phyloP scores from a whole-genome alignment of 2,329 filamentous ascomycete genomes.

The Epichloe festucae region DNA sequence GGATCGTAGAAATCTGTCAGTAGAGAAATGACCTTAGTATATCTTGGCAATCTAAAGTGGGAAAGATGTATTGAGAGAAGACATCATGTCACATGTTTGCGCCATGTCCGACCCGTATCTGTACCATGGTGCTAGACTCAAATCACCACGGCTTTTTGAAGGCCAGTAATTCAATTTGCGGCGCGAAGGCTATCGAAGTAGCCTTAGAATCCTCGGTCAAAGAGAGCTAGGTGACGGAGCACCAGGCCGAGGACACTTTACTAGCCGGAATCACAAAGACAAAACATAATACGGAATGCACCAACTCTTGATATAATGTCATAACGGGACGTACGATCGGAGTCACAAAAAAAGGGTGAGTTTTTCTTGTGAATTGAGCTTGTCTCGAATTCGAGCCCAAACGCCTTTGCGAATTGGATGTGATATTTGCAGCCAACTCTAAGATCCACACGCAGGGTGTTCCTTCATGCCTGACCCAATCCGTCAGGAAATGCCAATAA shows the following conservation, averaged over 20 bases:
- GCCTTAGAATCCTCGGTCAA: constrained; percentile 40
- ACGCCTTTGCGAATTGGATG: constrained; percentile 31
- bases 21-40: neutral
- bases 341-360: constrained; percentile 8
- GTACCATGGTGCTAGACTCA: constrained; percentile 44
- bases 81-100: neutral
- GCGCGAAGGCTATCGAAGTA: constrained; percentile 45
- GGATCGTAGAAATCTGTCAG: too few relatives aligned
- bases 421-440: constrained; percentile 32
- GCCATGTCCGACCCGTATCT: constrained; percentile 52
- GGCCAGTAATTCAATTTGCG: constrained; percentile 43
- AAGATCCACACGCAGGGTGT: constrained; percentile 18
- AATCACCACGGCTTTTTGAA: constrained; percentile 47
- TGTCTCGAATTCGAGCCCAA: constrained; percentile 32
- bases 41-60: neutral
- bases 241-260: constrained; percentile 39
- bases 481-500: constrained; percentile 11
- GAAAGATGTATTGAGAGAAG: neutral
- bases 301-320: neutral
- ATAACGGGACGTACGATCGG: constrained; percentile 5
- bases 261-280: constrained; percentile 31
- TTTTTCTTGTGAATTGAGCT: constrained; percentile 9
- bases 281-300: constrained; percentile 2
- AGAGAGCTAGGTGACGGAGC: constrained; percentile 12
- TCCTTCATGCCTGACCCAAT: constrained; percentile 22